Base-by-base conservation (phyloP, 2,329 filamentous ascomycete species). In the Penicillium sp. region DNA sequence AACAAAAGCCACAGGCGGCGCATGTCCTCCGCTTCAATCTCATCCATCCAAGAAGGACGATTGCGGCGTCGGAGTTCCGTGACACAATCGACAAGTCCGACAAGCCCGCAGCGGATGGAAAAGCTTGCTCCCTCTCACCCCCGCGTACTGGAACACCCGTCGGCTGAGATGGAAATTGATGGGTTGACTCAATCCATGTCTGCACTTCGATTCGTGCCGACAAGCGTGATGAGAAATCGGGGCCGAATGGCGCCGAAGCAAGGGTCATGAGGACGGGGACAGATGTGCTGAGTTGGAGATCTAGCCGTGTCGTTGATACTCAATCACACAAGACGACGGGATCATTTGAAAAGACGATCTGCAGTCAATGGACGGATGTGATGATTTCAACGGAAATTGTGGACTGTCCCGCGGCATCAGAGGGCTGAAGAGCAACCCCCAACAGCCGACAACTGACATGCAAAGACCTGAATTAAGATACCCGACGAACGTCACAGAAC, bases 151-250 rank as follows among this genome's bases (percentile, higher is more conserved):
- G 27, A 36, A 26, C 26, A 48, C 40, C 27, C 26, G 37, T 5
- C 55, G 5, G 49, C 54, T 45, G 62, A 67, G 0, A 57, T 57
- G 56, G 65, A 66, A 12, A 63, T 74, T 8, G 63, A 66, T 24
- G 61, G 69, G 18, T 59, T 74, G 25, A 68, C 67, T 41, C 62
- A 58, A 40, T 73, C 72, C 13, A 69, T 75, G 70, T 71, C 72
- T 35, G 69, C 71, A 4, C 54, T 75, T 36, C 65, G 60, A 24
- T 75, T 75, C 58, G 67, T 75, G 42, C 72, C 72, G 13, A 52
- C 60, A 4, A 74, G 71, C 50, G 70, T 75, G 28, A 58, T 58
- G 35, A 63, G 56, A 44, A 66, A 61, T 39, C 56, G 62, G 25
- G 51, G 53, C 8, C 64, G 51, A 47, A 47, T 25, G n/a, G 29